A percentile compares a stretch with the other conserved stretches of the same genome.
phyloP scores from a whole-genome alignment of 2,329 filamentous ascomycete species.

The Macroventuria anomochaeta region DNA sequence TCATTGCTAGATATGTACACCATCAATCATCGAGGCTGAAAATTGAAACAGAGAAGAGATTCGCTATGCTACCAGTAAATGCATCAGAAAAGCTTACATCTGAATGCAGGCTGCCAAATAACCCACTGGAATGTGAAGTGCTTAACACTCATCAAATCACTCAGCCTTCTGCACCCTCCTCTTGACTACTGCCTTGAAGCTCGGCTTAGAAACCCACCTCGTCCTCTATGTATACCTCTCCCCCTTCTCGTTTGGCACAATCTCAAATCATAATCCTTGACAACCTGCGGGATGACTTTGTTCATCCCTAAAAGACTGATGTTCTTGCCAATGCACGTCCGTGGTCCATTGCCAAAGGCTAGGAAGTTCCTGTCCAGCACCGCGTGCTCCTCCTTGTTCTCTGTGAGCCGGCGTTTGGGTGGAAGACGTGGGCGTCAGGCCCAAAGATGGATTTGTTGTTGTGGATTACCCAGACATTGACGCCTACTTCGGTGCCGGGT shows the following conservation, averaged over 20 bases:
- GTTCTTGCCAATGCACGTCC: conserved; percentile 35
- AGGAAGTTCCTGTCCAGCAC: conserved; percentile 20
- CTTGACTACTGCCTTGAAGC: not conserved
- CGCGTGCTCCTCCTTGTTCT: conserved; percentile 7
- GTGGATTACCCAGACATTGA: conserved; percentile 56
- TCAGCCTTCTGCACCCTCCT: conserved; percentile 1
- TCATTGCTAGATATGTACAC: too few relatives aligned
- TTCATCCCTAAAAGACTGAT: conserved; percentile 31
- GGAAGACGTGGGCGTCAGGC: conserved; percentile 46
- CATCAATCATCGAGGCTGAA: too few relatives aligned
- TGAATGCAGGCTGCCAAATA: too few relatives aligned
- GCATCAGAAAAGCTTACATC: too few relatives aligned
- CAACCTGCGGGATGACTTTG: conserved; percentile 31
- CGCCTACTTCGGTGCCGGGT: conserved; percentile 52
- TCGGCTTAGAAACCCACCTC: conserved; percentile 16
- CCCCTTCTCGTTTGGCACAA: conserved; percentile 3
- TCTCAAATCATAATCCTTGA: conserved; percentile 23
- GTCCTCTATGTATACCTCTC: conserved; percentile 11
- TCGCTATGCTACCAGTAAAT: not conserved
- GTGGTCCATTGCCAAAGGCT: conserved; percentile 28
- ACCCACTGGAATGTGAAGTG: too few relatives aligned
- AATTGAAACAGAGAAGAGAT: not conserved
- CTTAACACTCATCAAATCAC: not conserved
- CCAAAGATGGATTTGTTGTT: conserved; percentile 51
- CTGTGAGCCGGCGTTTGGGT: conserved; percentile 54